Base-by-base conservation (phyloP, 75 land plant species). In the Pinus tabuliformis region DNA sequence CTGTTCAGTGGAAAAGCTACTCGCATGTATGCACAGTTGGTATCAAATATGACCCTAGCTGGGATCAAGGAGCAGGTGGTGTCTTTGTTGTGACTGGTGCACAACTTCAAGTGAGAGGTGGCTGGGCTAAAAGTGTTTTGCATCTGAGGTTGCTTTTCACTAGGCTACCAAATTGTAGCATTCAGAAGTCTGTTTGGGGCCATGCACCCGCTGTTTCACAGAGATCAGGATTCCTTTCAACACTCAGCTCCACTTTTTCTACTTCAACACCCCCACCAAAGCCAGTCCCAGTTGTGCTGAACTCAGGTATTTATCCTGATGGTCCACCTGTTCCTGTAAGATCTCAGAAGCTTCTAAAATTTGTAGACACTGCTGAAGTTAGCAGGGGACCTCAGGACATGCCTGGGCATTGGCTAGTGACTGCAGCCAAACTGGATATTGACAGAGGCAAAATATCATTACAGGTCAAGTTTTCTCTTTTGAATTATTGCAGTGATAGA, bases 341-440 rank as follows among this genome's bases (percentile, higher is more conserved):
- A 17, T 83, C 81, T 14, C 72, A 65, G 56, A 93, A 93, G 86
- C 82, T 95, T 15, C 80, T 93, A n/a, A 93, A 84, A 70, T 89
- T 63, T 81, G 94, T 95, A 56, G 93, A 93, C 59, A 85, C 85
- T 56, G 59, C 86, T 6, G 94, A 95, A 84, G 80, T 93, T 45
- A 84, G 80, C n/a, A 79, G 88, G 22, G 96, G 98, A 33, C 91
- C 98, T 12, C 89, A 93, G 66, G 91, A 95, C 73, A 59, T 78
- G 57, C 98, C 98, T 4, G 98, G 98, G 14, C 98, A 95, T 76
- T 95, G 98, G 98, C 59, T 95, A 56, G 94, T 95, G 15, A 88
- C 84, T 24, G 98, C 89, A 20, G 96, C 94, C 18, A 91, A 88
- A 78, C 78, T 95, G 52, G 95, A 87, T 52, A 73, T 68, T 13